These are phyloP conservation scores for Lepidopterella palustris DNA, from an alignment of 495 filamentous ascomycete genomes.

Conservation along the genomic window DNA sequence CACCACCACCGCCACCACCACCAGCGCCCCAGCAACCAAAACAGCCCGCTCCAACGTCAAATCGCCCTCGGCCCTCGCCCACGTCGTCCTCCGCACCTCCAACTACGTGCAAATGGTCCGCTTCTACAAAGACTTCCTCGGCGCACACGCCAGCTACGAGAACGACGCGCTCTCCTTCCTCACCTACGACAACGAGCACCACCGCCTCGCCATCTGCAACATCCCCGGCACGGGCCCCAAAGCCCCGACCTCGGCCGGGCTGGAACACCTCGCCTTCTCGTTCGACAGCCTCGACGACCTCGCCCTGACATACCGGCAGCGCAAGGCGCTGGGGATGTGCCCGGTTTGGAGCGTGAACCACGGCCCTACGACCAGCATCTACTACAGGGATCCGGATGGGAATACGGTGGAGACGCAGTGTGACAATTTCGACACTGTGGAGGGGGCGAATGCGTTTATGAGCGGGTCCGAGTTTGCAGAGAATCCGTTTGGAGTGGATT, in stretches of 20 bases:
- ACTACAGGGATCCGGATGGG: conserved; percentile 45
- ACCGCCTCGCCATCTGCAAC: conserved; percentile 39
- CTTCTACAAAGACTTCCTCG: conserved; percentile 38
- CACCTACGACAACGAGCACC: conserved; percentile 44
- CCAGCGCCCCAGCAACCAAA: too few relatives aligned
- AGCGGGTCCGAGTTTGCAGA: conserved; percentile 8
- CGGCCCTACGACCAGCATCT: conserved; percentile 37
- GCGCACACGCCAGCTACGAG: conserved; percentile 20
- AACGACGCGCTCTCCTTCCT: conserved; percentile 34
- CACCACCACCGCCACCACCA: too few relatives aligned
- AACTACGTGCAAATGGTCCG: conserved; percentile 31
- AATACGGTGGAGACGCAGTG: conserved; percentile 44
- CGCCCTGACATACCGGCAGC: conserved; percentile 16
- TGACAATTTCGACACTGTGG: conserved; percentile 39
- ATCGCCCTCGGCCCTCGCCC: conserved; percentile 9
- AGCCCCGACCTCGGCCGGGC: conserved; percentile 25
- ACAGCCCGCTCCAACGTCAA: background rate
- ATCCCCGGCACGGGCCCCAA: conserved; percentile 22
- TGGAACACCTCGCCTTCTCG: conserved; percentile 41
- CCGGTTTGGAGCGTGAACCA: conserved; percentile 43
- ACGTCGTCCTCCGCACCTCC: conserved; percentile 29
- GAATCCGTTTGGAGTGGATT: conserved; percentile 36
- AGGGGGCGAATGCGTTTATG: conserved; percentile 37
- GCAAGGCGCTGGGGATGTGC: conserved; percentile 33
- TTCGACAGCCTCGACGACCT: conserved; percentile 34